Base-by-base conservation (phyloP, 129 eudicot species). In the Escallonia rubra region DNA sequence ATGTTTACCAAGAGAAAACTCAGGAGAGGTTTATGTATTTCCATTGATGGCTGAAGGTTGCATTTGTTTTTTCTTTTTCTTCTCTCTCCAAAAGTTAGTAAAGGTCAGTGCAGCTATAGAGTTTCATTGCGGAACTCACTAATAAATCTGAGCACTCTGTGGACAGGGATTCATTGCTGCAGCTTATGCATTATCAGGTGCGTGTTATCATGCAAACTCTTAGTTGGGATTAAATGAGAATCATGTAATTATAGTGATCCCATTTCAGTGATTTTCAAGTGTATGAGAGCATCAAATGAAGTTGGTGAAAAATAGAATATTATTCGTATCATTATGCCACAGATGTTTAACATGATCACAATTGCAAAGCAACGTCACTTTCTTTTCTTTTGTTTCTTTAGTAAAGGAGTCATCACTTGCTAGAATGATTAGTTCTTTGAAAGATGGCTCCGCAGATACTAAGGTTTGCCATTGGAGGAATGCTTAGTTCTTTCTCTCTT, bases 111-210 rank as follows among this genome's bases (percentile, higher is more conserved):
- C 34, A 23, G 34, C 34, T 23, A 0, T 23, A 23, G 34, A 23
- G 34, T 23, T 23, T 23, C 34, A 60, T 34, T 60, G 16, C 5
- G 4, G 43, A 42, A 16, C 3, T 46, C 40, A 66, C 72, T 75
- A 67, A 65, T 65, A 54, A n/a, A 13, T 59, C 14, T 63, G 58
- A 61, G 56, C 59, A 63, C 67, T 74, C 59, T 75, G 7, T 74
- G 38, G 16, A 69, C 90, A 93, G 99, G 96, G 93, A 73, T 51
- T 87, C 51, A 59, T 74, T 67, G 93, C 93, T 57, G 83, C 88
- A 61, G 70, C 80, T 53, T 93, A 84, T 71, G 87, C 93, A 42
- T 74, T 89, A 68, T 61, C 71, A 80, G 99, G 99, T 93, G 77
- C 48, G 87, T 79, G 59, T 60, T 70, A 23, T 23, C 34, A 23